Conservation (phyloP, 1,284 basidiomycete genomes). For the Golubevia sp. region DNA sequence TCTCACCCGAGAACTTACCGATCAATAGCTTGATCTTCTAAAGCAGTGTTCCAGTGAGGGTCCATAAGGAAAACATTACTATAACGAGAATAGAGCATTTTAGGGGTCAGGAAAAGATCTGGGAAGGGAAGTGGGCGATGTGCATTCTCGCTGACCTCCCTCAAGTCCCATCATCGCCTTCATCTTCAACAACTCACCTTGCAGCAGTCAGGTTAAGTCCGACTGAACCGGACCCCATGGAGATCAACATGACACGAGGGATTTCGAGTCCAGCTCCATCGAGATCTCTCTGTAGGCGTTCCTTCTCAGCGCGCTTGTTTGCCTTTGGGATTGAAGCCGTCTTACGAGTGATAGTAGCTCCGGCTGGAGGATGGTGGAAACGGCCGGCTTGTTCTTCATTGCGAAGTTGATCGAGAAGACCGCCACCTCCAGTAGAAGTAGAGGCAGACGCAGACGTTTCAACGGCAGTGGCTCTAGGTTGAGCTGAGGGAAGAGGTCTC, state of each 20-base stretch:
- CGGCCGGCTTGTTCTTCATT: neutral
- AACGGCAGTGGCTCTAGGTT: neutral
- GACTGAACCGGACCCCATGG: slow-evolving; percentile 49
- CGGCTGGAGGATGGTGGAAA: neutral
- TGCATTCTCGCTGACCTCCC: too few species aligned
- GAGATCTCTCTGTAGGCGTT: neutral
- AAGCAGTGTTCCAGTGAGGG: slow-evolving; percentile 52
- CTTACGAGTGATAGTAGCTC: neutral
- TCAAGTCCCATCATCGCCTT: too few species aligned
- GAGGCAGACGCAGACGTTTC: too few species aligned
- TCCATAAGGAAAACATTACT: slow-evolving; percentile 54
- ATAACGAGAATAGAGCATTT: too few species aligned
- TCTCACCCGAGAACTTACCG: slow-evolving; percentile 16
- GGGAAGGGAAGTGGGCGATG: too few species aligned
- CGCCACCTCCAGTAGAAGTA: too few species aligned
- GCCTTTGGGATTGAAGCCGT: neutral
- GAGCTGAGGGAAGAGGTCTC: neutral
- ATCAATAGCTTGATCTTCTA: slow-evolving; percentile 57
- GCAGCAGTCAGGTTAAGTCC: slow-evolving; percentile 57
- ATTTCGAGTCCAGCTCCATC: slow-evolving; percentile 10
- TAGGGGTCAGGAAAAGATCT: too few species aligned
- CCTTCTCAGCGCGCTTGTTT: slow-evolving; percentile 1
- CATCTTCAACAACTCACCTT: too few species aligned
- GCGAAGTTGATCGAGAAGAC: slow-evolving; percentile 2
- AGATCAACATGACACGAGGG: slow-evolving; percentile 43